Evolutionary conservation across 139 green algal genomes (phyloP).

Genomic region (Chlamydomonas sp.): DNA sequence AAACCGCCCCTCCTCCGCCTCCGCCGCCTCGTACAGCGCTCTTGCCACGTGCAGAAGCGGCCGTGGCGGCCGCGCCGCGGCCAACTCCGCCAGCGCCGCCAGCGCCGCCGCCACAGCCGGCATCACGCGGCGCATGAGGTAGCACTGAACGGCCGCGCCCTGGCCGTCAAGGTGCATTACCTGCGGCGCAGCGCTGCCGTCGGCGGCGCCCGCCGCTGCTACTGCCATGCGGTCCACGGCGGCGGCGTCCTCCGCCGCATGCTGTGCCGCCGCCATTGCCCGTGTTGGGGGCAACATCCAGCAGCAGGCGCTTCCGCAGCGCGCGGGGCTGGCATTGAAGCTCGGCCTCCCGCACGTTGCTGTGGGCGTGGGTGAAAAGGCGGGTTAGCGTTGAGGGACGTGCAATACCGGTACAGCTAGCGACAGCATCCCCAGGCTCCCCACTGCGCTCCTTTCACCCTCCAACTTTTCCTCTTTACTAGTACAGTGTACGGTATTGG

Average conservation of each 20-base stretch:
- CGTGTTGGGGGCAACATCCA: conserved; percentile 34
- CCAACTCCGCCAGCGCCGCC: conserved; percentile 6
- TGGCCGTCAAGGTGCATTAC: not conserved
- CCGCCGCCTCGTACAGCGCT: conserved; percentile 38
- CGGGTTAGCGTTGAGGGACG: too few species aligned
- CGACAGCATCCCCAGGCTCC: too few species aligned
- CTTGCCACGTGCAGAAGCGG: conserved; percentile 12
- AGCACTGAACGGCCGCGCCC: not conserved
- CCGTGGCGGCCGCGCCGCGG: not conserved
- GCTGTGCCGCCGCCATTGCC: not conserved
- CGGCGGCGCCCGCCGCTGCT: not conserved
- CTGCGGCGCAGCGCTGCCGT: not conserved
- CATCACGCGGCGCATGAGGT: conserved; percentile 37
- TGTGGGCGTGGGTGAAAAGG: not conserved
- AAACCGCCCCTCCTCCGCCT: conserved; percentile 10
- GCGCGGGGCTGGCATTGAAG: not conserved
- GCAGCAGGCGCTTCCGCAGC: conserved; percentile 21
- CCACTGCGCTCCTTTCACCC: too few species aligned
- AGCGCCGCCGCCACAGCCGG: conserved; percentile 35
- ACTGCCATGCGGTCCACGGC: not conserved
- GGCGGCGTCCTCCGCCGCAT: not conserved
- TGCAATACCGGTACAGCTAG: too few species aligned
- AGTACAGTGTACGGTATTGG: too few species aligned
- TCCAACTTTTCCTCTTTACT: too few species aligned
- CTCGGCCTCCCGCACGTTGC: not conserved